Base-by-base conservation (phyloP, 2,329 filamentous ascomycete genomes). In the Microdochium nivale region DNA sequence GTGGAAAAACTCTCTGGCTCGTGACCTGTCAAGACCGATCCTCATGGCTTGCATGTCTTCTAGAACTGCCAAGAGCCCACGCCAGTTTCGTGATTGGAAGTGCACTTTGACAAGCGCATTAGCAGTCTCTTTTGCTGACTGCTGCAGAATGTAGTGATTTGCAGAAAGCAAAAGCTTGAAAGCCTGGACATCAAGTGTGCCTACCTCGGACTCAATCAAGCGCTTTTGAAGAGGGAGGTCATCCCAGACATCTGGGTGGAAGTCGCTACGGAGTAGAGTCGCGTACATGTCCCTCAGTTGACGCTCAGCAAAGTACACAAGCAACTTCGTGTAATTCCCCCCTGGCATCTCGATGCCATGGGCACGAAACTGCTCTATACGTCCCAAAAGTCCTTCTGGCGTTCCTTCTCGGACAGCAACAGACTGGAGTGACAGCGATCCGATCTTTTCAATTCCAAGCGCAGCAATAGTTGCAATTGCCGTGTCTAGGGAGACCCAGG, bases 341-440 rank as follows among this genome's bases (percentile, higher is more conserved):
- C 75, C 67, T 3, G 79, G 76, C 25, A 89, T 71, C 1, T 74
- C 71, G 27, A 96, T 87, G 0, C 81, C 82, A 5, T 80, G 71
- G 49, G 75, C 69, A 54, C 78, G 72, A 2, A 96, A 72, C 51
- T 81, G 76, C 25, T 74, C 65, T 25, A 95, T 76, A 30, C 81
- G 80, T 1, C 70, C 64, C 24, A 74, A 61, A n/a, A 94, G 71
- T 7, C 75, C 77, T 30, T 76, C 69, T 0, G 81, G 65, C 10
- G 77, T 76, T 1, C 71, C 65, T 50, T 87, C 80, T 60, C 88
- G 78, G 11, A 86, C 66, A 3, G 84, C 88, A 65, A 96, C 81
- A 47, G 91, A 85, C 56, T 90, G 86, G 21, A 96, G 65, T 3
- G 89, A 87, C 19, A 86, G 70, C 0, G 90, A 86, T 0, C 90